Conservation (phyloP, 1,139 yeast genomes). For the Meyerozyma sp. region DNA sequence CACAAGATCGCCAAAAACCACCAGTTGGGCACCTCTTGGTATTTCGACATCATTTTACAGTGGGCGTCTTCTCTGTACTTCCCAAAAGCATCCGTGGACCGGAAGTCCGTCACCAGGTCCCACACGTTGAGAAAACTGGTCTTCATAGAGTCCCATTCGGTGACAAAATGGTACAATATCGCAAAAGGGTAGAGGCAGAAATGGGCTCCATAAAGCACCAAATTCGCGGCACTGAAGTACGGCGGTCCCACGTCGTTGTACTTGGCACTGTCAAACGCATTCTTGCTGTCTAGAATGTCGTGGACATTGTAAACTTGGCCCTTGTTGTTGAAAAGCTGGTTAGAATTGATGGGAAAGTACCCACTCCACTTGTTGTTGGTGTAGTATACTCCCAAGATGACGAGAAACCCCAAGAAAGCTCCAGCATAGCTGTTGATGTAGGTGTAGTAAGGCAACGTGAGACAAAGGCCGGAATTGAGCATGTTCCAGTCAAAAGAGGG, state of each 20-base stretch:
- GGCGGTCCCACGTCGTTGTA: slow-evolving; percentile 37
- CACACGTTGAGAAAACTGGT: slow-evolving; percentile 34
- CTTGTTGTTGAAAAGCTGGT: slow-evolving; percentile 29
- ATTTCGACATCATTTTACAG: slow-evolving; percentile 47
- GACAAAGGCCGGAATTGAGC: slow-evolving; percentile 14
- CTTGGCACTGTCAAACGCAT: slow-evolving; percentile 24
- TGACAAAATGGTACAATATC: slow-evolving; percentile 36
- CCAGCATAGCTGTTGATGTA: slow-evolving; percentile 35
- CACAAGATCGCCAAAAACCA: slow-evolving; percentile 46
- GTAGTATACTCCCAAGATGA: slow-evolving; percentile 28
- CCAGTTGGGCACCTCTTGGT: slow-evolving; percentile 62
- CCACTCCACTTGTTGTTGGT: slow-evolving; percentile 37
- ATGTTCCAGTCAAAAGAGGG: slow-evolving; percentile 46
- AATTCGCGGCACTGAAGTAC: slow-evolving; percentile 38
- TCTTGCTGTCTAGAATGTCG: slow-evolving; percentile 26
- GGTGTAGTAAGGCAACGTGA: slow-evolving; percentile 23
- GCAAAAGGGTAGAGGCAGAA: slow-evolving; percentile 41
- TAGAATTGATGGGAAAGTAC: slow-evolving; percentile 35
- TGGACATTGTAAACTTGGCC: slow-evolving; percentile 30
- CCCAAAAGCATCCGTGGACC: slow-evolving; percentile 15
- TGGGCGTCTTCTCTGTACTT: slow-evolving; percentile 44
- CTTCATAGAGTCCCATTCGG: slow-evolving; percentile 44
- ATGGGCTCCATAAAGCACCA: slow-evolving; percentile 38
- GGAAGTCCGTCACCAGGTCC: slow-evolving; percentile 23
- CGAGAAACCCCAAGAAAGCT: slow-evolving; percentile 25